These are phyloP conservation scores for Parietaria judaica DNA, from an alignment of 306 rosid species.

Conservation along the genomic window DNA sequence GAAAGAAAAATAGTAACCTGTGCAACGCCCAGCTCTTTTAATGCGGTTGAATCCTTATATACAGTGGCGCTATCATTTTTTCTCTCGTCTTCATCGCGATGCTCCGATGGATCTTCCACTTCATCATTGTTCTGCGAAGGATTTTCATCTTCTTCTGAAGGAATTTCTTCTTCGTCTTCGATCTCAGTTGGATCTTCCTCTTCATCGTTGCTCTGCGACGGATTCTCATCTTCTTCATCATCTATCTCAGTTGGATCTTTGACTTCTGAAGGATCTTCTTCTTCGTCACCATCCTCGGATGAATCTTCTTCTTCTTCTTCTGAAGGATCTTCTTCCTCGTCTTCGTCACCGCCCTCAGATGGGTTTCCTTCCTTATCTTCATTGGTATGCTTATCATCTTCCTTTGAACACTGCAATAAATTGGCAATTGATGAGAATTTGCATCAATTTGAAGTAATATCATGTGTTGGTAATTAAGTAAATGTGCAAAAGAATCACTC, in stretches of 20 bases:
- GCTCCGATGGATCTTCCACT: background rate
- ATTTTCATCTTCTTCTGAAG: conserved; percentile 8
- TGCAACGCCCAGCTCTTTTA: background rate
- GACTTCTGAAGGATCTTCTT: background rate
- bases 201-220: background rate
- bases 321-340: background rate
- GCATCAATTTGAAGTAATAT: too few species aligned
- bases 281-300: background rate
- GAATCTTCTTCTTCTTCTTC: background rate
- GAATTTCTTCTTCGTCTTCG: conserved; percentile 11
- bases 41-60: background rate
- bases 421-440: background rate
- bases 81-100: background rate
- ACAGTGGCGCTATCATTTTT: background rate
- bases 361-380: background rate
- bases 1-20: background rate
- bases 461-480: too few species aligned
- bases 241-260: conserved; percentile 5
- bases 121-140: background rate
- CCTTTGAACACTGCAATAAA: conserved; percentile 4
- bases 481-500: too few species aligned
- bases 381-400: background rate
- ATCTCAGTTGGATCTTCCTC: background rate
- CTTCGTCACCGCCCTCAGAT: background rate
- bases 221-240: conserved; percentile 9